These are phyloP conservation scores for Teunomyces gatunensis DNA, from an alignment of 805 yeast genomes.

Conservation along the genomic window DNA sequence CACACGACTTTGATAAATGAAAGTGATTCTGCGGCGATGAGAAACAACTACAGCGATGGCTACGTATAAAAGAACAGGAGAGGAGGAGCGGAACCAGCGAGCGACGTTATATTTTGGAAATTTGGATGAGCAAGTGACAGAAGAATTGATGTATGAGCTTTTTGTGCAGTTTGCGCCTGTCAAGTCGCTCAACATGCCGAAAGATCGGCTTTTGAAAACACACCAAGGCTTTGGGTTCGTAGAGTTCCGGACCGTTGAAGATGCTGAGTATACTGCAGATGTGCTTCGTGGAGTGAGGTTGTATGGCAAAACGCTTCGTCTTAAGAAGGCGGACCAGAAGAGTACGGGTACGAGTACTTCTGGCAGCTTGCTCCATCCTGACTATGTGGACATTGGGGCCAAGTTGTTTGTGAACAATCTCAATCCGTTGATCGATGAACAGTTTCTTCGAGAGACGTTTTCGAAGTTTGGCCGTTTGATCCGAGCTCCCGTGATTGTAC, in stretches of 20 bases:
- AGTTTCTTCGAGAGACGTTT: slow-evolving; percentile 55
- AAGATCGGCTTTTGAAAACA: slow-evolving; percentile 63
- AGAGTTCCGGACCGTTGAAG: slow-evolving; percentile 57
- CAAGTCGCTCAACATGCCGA: slow-evolving; percentile 67
- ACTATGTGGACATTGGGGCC: slow-evolving; percentile 48
- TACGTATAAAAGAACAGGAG: slow-evolving; percentile 24
- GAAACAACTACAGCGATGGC: neutral
- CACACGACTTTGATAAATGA: neutral
- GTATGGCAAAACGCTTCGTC: slow-evolving; percentile 58
- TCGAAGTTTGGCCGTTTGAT: slow-evolving; percentile 64
- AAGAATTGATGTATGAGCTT: slow-evolving; percentile 71
- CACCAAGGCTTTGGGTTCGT: slow-evolving; percentile 91
- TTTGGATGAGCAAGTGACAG: slow-evolving; percentile 72
- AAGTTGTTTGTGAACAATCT: slow-evolving; percentile 56
- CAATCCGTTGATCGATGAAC: slow-evolving; percentile 63
- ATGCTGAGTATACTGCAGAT: slow-evolving; percentile 66
- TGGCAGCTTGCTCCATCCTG: slow-evolving; percentile 3
- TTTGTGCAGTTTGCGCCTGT: slow-evolving; percentile 85
- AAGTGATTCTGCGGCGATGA: neutral
- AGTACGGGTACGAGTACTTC: slow-evolving; percentile 11
- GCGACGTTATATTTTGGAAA: slow-evolving; percentile 80
- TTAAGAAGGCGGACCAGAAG: slow-evolving; percentile 47
- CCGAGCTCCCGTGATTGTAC: slow-evolving; percentile 46
- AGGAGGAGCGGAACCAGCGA: slow-evolving; percentile 54
- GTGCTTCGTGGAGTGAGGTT: slow-evolving; percentile 60